Evolutionary conservation across 306 rosid genomes (phyloP).

Genomic region (Corylus americana): DNA sequence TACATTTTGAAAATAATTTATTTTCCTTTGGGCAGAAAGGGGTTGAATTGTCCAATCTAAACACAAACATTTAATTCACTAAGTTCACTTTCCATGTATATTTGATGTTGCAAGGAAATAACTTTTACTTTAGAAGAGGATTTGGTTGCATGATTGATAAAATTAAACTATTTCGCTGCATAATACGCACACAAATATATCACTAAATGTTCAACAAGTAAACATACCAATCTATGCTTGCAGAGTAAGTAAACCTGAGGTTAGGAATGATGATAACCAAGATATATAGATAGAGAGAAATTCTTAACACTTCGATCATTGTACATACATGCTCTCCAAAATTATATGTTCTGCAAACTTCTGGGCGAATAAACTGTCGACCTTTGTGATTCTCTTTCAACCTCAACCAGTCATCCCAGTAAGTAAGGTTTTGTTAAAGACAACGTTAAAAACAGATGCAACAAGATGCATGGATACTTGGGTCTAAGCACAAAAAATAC

Average conservation of each 20-base stretch:
- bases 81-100: background rate
- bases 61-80: background rate
- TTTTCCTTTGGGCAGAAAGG: background rate
- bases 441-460: slow-evolving; percentile 33
- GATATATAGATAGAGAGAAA: slow-evolving; percentile 5
- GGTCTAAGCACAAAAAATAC: slow-evolving; percentile 21
- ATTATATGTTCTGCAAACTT: slow-evolving; percentile 96
- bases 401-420: slow-evolving; percentile 99
- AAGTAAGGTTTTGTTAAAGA: slow-evolving; percentile 82
- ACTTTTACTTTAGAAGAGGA: background rate
- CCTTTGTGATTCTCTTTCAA: slow-evolving; percentile 80
- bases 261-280: background rate
- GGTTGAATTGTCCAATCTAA: background rate
- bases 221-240: background rate
- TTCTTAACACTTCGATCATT: slow-evolving; percentile 19
- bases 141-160: background rate
- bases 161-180: background rate
- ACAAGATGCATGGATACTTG: slow-evolving; percentile 23
- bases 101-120: background rate
- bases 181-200: background rate
- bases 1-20: background rate
- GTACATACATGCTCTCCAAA: slow-evolving; percentile 89
- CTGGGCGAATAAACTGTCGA: slow-evolving; percentile 92
- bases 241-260: background rate
- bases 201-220: slow-evolving; percentile 1